A percentile compares a stretch with the other conserved stretches of the same genome.
These are phyloP conservation scores for Fomitiporia mediterranea DNA, from an alignment of 1,284 basidiomycete genomes.

Conservation along the genomic window DNA sequence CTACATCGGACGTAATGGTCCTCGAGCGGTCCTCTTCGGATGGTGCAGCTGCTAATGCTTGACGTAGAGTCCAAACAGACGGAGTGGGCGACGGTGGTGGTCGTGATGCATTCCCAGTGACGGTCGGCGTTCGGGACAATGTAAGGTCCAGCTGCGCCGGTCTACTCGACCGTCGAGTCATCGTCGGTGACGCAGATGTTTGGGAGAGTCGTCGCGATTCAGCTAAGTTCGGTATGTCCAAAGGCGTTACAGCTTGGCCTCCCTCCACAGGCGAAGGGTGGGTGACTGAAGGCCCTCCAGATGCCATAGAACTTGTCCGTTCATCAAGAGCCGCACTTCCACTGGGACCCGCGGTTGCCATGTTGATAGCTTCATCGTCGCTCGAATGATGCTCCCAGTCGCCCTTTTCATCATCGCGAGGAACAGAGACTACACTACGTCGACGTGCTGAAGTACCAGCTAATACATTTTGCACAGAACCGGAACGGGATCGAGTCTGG, in stretches of 20 bases:
- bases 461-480: slow-evolving; percentile 58
- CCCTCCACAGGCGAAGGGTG: not conserved
- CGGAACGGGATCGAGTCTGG: slow-evolving; percentile 41
- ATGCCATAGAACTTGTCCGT: slow-evolving; percentile 54
- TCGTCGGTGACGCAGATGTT: slow-evolving; percentile 6
- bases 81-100: slow-evolving; percentile 54
- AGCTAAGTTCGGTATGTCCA: slow-evolving; percentile 6
- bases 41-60: slow-evolving; percentile 40
- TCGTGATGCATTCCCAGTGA: slow-evolving; percentile 28
- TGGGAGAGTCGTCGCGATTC: slow-evolving; percentile 8
- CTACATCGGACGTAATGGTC: slow-evolving; percentile 29
- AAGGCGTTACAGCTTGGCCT: not conserved
- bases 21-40: slow-evolving; percentile 18
- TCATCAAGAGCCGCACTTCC: slow-evolving; percentile 77
- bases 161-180: slow-evolving; percentile 15
- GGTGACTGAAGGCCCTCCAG: not conserved
- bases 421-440: slow-evolving; percentile 26
- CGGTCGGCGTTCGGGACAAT: slow-evolving; percentile 8
- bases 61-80: slow-evolving; percentile 57
- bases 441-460: slow-evolving; percentile 36
- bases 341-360: slow-evolving; percentile 71
- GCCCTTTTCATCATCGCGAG: slow-evolving; percentile 47
- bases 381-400: slow-evolving; percentile 58
- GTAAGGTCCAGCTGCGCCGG: slow-evolving; percentile 23
- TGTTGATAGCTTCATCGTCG: slow-evolving; percentile 78